Evolutionary conservation across 768 basidiomycete species (phyloP).

Genomic region (Tremella yokohamensis): DNA sequence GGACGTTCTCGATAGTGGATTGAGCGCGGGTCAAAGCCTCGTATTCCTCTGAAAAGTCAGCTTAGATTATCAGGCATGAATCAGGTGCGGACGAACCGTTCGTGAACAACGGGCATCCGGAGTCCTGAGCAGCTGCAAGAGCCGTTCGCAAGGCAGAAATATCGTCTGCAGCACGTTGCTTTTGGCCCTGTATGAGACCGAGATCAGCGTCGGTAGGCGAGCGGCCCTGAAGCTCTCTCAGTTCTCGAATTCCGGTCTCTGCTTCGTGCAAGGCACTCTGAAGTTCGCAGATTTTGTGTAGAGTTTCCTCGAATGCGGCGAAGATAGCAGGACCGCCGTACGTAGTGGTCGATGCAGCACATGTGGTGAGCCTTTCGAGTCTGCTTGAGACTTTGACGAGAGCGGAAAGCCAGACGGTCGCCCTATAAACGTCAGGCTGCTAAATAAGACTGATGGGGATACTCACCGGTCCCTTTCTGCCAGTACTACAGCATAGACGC

Average conservation of each 20-base stretch:
- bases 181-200: not conserved
- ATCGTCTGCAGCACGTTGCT: not conserved
- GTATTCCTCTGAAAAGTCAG: too few relatives aligned
- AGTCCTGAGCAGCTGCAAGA: not conserved
- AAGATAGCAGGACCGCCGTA: too few relatives aligned
- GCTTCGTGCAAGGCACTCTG: not conserved
- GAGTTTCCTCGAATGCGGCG: not conserved
- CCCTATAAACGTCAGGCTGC: constrained; percentile 3
- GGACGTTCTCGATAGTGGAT: constrained; percentile 5
- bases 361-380: constrained; percentile 5
- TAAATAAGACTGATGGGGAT: too few relatives aligned
- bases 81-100: constrained; percentile 15
- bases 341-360: not conserved
- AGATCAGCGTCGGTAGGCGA: not conserved
- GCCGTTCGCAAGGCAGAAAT: too few relatives aligned
- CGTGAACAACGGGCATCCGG: constrained; percentile 23
- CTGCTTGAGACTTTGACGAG: not conserved
- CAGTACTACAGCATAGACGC: constrained; percentile 66
- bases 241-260: not conserved
- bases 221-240: constrained; percentile 1
- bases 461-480: constrained; percentile 64
- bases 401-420: constrained; percentile 3
- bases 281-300: not conserved
- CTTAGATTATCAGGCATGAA: not conserved
- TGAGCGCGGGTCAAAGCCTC: constrained; percentile 2